Conservation (phyloP, 352 stramenopile species). For the Aphanomyces stellatus region DNA sequence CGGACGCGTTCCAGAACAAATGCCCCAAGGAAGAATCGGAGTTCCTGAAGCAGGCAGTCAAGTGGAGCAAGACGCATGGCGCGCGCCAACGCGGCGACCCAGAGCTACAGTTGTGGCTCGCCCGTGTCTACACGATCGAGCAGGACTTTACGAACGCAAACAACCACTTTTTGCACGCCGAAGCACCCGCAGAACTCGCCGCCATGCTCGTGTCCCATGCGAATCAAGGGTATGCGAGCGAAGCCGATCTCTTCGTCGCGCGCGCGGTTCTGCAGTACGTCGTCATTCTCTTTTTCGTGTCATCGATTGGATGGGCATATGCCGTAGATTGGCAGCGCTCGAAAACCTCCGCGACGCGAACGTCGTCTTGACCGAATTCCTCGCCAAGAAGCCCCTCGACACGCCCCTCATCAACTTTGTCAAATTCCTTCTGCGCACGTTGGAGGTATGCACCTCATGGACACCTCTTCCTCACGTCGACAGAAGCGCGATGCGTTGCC, state of each 20-base stretch:
- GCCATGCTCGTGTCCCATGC: slow-evolving; percentile 71
- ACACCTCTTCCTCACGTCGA: neutral
- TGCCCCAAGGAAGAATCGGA: slow-evolving; percentile 18
- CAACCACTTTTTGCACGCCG: slow-evolving; percentile 75
- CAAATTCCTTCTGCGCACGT: slow-evolving; percentile 71
- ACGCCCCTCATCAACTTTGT: slow-evolving; percentile 79
- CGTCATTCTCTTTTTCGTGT: neutral
- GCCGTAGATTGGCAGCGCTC: slow-evolving; percentile 57
- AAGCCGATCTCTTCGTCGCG: slow-evolving; percentile 71
- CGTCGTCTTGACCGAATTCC: slow-evolving; percentile 57
- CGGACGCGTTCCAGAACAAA: neutral
- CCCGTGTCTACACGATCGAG: slow-evolving; percentile 40
- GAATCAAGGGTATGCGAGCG: slow-evolving; percentile 60
- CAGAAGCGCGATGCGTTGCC: slow-evolving; percentile 66
- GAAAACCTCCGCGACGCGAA: slow-evolving; percentile 85
- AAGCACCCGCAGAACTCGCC: slow-evolving; percentile 58
- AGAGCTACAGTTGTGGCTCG: slow-evolving; percentile 61
- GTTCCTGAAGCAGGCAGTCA: slow-evolving; percentile 74
- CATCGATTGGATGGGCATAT: too few species aligned
- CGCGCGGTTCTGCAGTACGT: slow-evolving; percentile 73
- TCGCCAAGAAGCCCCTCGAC: slow-evolving; percentile 46
- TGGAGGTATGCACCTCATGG: slow-evolving; percentile 42
- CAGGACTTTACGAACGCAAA: slow-evolving; percentile 52
- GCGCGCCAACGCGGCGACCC: slow-evolving; percentile 67
- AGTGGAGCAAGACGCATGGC: slow-evolving; percentile 64